These are phyloP conservation scores for Suillus luteus DNA, from an alignment of 768 basidiomycete genomes.

Conservation along the genomic window DNA sequence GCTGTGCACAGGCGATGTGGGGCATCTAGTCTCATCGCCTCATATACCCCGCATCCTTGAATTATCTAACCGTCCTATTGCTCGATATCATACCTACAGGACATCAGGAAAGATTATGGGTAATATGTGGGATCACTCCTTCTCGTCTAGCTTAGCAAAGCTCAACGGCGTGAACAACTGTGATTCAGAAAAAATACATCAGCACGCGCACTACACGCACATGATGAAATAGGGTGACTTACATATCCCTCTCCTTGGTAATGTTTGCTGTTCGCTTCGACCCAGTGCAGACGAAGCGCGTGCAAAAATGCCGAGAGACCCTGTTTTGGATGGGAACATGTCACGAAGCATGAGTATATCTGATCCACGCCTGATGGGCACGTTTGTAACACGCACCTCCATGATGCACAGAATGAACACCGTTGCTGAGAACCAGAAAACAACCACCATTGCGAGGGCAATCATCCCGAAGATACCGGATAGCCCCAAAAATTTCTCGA, in stretches of 20 bases:
- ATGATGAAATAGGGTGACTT: conserved; percentile 38
- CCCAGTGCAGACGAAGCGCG: conserved; percentile 96
- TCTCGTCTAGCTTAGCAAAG: conserved; percentile 45
- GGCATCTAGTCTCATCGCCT: conserved; percentile 11
- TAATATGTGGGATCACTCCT: conserved; percentile 30
- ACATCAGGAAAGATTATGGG: conserved; percentile 23
- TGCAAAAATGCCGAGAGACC: conserved; percentile 96
- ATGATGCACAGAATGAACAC: conserved; percentile 85
- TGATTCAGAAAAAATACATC: conserved; percentile 24
- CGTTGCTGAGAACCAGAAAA: conserved; percentile 80
- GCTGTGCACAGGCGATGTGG: conserved; percentile 10
- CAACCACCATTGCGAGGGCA: conserved; percentile 48
- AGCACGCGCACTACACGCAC: conserved; percentile 29
- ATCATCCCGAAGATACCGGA: conserved; percentile 65
- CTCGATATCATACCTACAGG: conserved; percentile 19
- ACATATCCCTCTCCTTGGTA: conserved; percentile 90
- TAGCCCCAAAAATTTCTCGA: conserved; percentile 63
- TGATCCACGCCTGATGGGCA: conserved; percentile 17
- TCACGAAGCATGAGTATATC: conserved; percentile 11
- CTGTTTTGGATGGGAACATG: conserved; percentile 39
- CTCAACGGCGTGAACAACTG: conserved; percentile 52
- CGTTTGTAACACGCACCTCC: conserved; percentile 66
- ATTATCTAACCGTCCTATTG: conserved; percentile 12
- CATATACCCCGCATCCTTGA: conserved; percentile 11
- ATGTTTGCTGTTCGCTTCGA: conserved; percentile 97